Evolutionary conservation across 108 stramenopile genomes (phyloP).

Genomic region (Aurantiochytrium sp.): DNA sequence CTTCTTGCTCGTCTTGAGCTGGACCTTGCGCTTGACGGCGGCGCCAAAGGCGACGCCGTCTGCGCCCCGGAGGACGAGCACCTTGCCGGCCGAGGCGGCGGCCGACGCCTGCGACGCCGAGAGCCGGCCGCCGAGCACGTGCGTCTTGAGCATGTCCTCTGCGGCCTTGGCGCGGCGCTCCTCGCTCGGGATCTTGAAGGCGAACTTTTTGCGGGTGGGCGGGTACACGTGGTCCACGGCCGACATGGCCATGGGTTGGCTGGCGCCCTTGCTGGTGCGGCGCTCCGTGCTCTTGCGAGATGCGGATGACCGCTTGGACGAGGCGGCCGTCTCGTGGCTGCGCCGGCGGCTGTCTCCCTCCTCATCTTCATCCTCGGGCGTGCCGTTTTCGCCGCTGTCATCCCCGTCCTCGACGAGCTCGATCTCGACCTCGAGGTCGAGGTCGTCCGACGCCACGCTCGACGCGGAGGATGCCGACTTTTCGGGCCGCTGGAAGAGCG

Average conservation of each 20-base stretch:
- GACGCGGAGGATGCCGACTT: not conserved
- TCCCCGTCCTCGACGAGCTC: not conserved
- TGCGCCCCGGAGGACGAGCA: not conserved
- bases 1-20: not conserved
- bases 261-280: not conserved
- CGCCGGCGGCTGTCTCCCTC: not conserved
- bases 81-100: constrained; percentile 4
- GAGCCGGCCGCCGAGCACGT: not conserved
- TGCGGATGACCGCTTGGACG: not conserved
- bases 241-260: not conserved
- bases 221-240: not conserved
- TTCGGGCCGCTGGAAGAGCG: not conserved
- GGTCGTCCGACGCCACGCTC: not conserved
- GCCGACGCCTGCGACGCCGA: not conserved
- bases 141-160: not conserved
- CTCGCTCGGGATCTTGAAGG: not conserved
- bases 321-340: not conserved
- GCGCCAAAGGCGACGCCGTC: constrained; percentile 5
- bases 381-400: not conserved
- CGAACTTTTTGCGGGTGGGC: not conserved
- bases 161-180: not conserved
- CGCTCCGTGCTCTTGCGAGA: not conserved
- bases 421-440: constrained; percentile 9
- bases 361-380: not conserved
- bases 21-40: not conserved